These are phyloP conservation scores for Candida nonsorbophila DNA, from an alignment of 805 yeast species.

Conservation along the genomic window DNA sequence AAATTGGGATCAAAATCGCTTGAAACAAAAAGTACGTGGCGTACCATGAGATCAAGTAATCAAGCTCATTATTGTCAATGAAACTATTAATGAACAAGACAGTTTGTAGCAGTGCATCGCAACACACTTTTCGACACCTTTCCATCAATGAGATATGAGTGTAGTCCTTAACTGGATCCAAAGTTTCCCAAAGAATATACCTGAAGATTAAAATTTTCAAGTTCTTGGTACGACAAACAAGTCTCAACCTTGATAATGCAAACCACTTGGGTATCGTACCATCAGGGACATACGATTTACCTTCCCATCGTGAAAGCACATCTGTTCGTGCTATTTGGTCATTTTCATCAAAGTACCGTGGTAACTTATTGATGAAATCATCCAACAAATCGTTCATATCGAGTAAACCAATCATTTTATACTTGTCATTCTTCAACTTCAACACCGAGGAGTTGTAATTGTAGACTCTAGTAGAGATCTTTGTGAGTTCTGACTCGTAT, in stretches of 20 bases:
- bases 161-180: constrained; percentile 9
- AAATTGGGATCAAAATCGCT: constrained; percentile 14
- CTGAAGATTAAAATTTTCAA: constrained; percentile 14
- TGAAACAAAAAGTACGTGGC: constrained; percentile 15
- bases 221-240: constrained; percentile 12
- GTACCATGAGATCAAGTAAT: constrained; percentile 13
- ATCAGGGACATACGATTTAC: constrained; percentile 4
- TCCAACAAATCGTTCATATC: constrained; percentile 15
- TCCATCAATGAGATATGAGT: constrained; percentile 11
- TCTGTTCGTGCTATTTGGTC: constrained; percentile 5
- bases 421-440: constrained; percentile 14
- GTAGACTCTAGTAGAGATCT: constrained; percentile 15
- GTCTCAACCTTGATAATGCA: constrained; percentile 12
- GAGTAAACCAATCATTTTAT: constrained; percentile 15
- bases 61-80: constrained; percentile 10
- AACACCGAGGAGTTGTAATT: constrained; percentile 14
- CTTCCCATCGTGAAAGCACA: constrained; percentile 1
- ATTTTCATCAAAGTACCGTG: constrained; percentile 11
- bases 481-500: constrained; percentile 15
- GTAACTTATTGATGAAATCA: constrained; percentile 9
- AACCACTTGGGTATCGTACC: constrained; percentile 13
- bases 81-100: constrained; percentile 8
- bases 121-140: constrained; percentile 11
- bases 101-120: constrained; percentile 12
- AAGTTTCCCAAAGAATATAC: constrained; percentile 14